Evolutionary conservation across 352 stramenopile genomes (phyloP).

Genomic region (Globisporangium echinulatum): DNA sequence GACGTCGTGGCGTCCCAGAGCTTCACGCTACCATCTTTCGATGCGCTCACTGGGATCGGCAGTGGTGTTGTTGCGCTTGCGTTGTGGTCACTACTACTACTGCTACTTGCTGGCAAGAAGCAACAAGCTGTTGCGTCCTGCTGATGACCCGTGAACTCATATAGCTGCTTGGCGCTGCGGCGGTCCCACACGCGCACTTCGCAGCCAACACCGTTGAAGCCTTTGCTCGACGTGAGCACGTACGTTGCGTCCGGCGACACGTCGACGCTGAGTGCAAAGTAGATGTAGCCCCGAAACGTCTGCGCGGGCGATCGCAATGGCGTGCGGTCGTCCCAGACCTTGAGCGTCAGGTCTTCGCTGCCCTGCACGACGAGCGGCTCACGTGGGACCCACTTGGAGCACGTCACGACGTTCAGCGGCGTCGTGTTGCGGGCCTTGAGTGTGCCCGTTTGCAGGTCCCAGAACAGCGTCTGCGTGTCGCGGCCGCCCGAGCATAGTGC

Average conservation of each 20-base stretch:
- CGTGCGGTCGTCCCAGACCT: constrained; percentile 69
- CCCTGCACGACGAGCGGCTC: constrained; percentile 63
- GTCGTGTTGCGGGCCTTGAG: constrained; percentile 57
- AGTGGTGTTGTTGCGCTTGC: background rate
- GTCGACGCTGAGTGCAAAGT: constrained; percentile 73
- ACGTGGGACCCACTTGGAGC: constrained; percentile 65
- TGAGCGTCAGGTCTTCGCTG: constrained; percentile 77
- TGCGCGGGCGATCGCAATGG: constrained; percentile 41
- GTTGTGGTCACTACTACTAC: background rate
- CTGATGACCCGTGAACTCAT: constrained; percentile 56
- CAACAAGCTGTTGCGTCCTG: constrained; percentile 75
- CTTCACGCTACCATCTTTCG: constrained; percentile 75
- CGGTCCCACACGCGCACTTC: constrained; percentile 79
- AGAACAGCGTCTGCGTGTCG: constrained; percentile 80
- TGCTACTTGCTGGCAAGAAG: constrained; percentile 30
- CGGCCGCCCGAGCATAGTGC: constrained; percentile 68
- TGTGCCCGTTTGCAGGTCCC: constrained; percentile 51
- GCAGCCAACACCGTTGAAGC: constrained; percentile 75
- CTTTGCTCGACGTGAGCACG: constrained; percentile 79
- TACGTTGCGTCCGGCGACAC: constrained; percentile 43
- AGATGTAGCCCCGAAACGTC: constrained; percentile 62
- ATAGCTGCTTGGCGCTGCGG: constrained; percentile 48
- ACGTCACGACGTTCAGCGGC: constrained; percentile 83
- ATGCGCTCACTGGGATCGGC: constrained; percentile 49
- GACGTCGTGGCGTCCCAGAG: constrained; percentile 44